Base-by-base conservation (phyloP, 1,284 basidiomycete species). In the Anthracocystis walkeri region DNA sequence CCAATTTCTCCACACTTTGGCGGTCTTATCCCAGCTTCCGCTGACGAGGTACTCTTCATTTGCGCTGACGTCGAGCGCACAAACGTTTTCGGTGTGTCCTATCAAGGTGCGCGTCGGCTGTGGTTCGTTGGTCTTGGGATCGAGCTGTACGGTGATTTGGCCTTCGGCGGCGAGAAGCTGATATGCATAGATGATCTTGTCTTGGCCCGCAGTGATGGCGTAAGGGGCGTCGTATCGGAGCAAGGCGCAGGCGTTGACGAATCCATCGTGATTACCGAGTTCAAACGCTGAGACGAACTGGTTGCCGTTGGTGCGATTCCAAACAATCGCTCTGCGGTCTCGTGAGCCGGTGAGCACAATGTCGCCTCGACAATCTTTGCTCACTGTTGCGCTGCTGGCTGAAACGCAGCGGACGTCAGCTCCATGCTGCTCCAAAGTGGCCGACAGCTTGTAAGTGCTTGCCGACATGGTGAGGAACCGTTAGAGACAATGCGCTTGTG, bases 21-120 rank as follows among this genome's bases (percentile, higher is more conserved):
- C 96, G 0, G 95, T 95, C 94, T 89, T 92, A 87, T 99, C 97
- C 96, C 96, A 99, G 65, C 94, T 96, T 21, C 96, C 96, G n/a
- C 94, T 95, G 61, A 96, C 90, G 67, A 96, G 90, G 66, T 82
- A 84, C 31, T 68, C 44, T 4, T 64, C 70, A 20, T 58, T 52
- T 5, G 53, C 54, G 11, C 52, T 77, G 21, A 72, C 77, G 38
- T 93, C 89, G 67, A 99, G 87, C 27, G 94, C 89, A 85, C 96
- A 99, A 16, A 99, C 90, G 82, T 99, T 99, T 58, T 92, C 91
- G 7, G 90, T 89, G 86, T 99, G 97, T 35, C 95, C 97, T 38
- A 87, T 75, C 35, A 87, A 67, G 4, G 72, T 69, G 41, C 72
- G 51, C 23, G 57, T 49, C 20, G 66, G 66, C 40, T 64, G 61